Percentiles rank a stretch among this genome's conserved stretches.
These are phyloP conservation scores for apple (Malus domestica) DNA, from an alignment of 306 rosid genomes.

Conservation along the genomic window DNA sequence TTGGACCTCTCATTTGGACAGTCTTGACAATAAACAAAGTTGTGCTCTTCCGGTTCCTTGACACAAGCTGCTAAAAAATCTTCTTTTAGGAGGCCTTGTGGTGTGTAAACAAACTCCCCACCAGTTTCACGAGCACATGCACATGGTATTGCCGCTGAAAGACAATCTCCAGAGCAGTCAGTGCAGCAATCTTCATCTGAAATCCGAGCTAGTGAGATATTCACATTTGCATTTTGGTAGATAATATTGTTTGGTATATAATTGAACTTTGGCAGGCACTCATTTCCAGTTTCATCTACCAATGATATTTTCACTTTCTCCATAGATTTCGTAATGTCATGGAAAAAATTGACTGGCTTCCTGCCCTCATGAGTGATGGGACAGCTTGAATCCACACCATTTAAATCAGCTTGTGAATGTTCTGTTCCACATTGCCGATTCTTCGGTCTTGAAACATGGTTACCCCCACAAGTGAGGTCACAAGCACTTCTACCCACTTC, in stretches of 20 bases:
- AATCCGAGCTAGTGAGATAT: conserved; percentile 75
- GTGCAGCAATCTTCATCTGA: conserved; percentile 77
- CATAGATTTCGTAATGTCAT: conserved; percentile 68
- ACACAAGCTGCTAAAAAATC: conserved; percentile 48
- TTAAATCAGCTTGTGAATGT: conserved; percentile 2
- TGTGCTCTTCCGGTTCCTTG: conserved; percentile 38
- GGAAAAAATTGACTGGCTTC: conserved; percentile 5
- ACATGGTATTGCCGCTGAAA: conserved; percentile 59
- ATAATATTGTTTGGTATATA: conserved; percentile 60
- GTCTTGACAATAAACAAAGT: conserved; percentile 53
- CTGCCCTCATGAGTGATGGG: conserved; percentile 18
- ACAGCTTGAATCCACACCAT: conserved; percentile 14
- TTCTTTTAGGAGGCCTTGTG: conserved; percentile 56
- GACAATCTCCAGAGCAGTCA: conserved; percentile 67
- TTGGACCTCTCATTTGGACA: conserved; percentile 69
- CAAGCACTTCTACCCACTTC: neutral
- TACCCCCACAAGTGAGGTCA: neutral
- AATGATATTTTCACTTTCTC: conserved; percentile 64
- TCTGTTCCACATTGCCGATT: neutral
- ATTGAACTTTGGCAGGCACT: conserved; percentile 58
- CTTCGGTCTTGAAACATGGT: conserved; percentile 3
- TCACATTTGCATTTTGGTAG: conserved; percentile 65
- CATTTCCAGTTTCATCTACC: conserved; percentile 47
- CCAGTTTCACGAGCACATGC: conserved; percentile 93
- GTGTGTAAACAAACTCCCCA: conserved; percentile 85